A percentile compares a stretch with the other conserved stretches of the same genome.
Conservation (phyloP, 1,139 yeast species). For the Kluyveromyces sp. region DNA sequence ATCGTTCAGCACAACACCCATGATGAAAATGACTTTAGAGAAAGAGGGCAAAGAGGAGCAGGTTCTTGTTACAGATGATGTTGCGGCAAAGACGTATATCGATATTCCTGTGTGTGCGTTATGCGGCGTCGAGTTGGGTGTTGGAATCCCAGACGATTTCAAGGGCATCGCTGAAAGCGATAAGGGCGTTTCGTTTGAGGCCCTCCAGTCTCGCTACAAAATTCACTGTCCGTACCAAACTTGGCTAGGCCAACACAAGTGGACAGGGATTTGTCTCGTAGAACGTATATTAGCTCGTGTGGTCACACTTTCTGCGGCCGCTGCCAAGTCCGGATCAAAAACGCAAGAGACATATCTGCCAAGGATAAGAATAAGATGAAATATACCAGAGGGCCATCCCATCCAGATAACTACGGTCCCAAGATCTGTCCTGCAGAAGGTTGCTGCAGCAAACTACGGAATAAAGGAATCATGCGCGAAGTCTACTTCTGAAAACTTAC, state of each 20-base stretch:
- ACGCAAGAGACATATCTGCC: conserved; percentile 20
- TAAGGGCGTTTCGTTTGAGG: conserved; percentile 22
- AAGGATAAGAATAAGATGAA: conserved; percentile 18
- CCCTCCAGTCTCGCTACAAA: conserved; percentile 27
- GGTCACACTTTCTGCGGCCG: conserved; percentile 88
- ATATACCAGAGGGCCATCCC: conserved; percentile 25
- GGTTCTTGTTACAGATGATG: conserved; percentile 21
- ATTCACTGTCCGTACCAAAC: conserved; percentile 64
- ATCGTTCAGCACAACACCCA: conserved; percentile 25
- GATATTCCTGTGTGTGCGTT: conserved; percentile 52
- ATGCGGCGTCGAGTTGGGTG: conserved; percentile 65
- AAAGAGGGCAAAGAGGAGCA: conserved; percentile 30
- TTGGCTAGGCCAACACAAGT: conserved; percentile 40
- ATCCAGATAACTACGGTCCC: conserved; percentile 32
- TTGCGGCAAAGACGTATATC: conserved; percentile 25
- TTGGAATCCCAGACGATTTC: conserved; percentile 56
- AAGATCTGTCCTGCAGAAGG: conserved; percentile 24
- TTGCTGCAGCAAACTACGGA: conserved; percentile 22
- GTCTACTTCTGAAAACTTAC: conserved; percentile 19
- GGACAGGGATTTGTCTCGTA: conserved; percentile 56
- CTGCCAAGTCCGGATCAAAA: conserved; percentile 43
- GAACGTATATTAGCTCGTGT: conserved; percentile 63
- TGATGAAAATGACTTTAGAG: conserved; percentile 25
- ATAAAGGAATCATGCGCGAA: conserved; percentile 25
- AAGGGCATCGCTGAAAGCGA: conserved; percentile 24